Evolutionary conservation across 2,329 filamentous ascomycete species (phyloP).

Genomic region (Aspergillus sp.): DNA sequence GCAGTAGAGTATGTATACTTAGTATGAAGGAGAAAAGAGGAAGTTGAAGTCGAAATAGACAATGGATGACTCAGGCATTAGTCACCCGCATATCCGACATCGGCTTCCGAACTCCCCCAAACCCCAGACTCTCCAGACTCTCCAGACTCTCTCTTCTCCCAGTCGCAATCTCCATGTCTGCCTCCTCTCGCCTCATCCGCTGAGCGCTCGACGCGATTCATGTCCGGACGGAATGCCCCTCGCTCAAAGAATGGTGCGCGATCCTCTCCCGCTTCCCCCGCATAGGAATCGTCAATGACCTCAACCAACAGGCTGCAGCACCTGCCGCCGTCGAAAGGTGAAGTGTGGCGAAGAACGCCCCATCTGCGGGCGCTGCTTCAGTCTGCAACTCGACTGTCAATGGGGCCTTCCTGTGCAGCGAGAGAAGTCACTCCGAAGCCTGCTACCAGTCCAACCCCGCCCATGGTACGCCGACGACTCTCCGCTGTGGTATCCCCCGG

Average conservation of each 20-base stretch:
- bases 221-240: slow-evolving; percentile 29
- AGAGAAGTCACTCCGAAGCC: slow-evolving; percentile 15
- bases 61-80: too few relatives aligned
- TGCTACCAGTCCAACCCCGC: slow-evolving; percentile 16
- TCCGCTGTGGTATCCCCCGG: slow-evolving; percentile 3
- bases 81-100: too few relatives aligned
- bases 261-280: slow-evolving; percentile 2
- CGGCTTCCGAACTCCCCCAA: too few relatives aligned
- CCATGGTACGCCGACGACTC: slow-evolving; percentile 6
- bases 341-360: slow-evolving; percentile 28
- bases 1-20: slow-evolving; percentile 4
- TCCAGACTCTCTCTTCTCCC: background rate
- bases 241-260: slow-evolving; percentile 30
- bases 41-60: background rate
- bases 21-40: background rate
- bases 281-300: slow-evolving; percentile 1
- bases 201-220: too few relatives aligned
- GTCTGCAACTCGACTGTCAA: slow-evolving; percentile 23
- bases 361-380: slow-evolving; percentile 23
- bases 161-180: too few relatives aligned
- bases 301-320: slow-evolving; percentile 31
- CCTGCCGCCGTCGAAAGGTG: slow-evolving; percentile 29
- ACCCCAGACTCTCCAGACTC: too few relatives aligned
- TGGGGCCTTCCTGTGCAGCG: slow-evolving; percentile 25
- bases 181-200: too few relatives aligned